Evolutionary conservation across 208 protist species (phyloP).

Genomic region (Wallacemonas sp.): DNA sequence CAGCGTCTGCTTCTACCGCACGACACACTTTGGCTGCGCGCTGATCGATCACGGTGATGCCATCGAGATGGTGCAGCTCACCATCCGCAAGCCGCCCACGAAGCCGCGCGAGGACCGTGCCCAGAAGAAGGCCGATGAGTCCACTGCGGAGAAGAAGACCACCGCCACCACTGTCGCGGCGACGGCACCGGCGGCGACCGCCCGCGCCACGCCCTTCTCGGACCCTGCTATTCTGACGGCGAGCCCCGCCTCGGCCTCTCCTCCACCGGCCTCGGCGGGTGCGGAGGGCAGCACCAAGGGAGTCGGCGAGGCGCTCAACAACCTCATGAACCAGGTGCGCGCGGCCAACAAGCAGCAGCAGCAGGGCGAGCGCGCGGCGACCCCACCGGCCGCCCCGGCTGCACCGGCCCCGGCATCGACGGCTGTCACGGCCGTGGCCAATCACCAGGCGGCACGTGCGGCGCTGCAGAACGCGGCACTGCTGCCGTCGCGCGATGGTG

Average conservation of each 20-base stretch:
- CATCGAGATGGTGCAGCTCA: slow-evolving; percentile 51
- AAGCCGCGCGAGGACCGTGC: not conserved
- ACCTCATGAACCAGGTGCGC: slow-evolving; percentile 16
- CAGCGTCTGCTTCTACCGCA: slow-evolving; percentile 75
- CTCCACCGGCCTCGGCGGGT: not conserved
- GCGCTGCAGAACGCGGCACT: slow-evolving; percentile 72
- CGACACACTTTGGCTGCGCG: slow-evolving; percentile 37
- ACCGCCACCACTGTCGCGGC: not conserved
- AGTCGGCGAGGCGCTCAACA: not conserved
- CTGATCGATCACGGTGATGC: slow-evolving; percentile 37
- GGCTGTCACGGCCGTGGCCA: slow-evolving; percentile 17
- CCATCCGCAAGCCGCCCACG: slow-evolving; percentile 5
- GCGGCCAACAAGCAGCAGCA: slow-evolving; percentile 22
- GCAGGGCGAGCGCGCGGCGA: not conserved
- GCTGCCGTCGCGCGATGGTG: slow-evolving; percentile 68
- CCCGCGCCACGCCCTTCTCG: not conserved
- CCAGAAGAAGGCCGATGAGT: slow-evolving; percentile 20
- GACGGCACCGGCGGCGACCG: slow-evolving; percentile 8
- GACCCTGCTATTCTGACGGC: slow-evolving; percentile 15
- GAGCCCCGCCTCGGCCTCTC: slow-evolving; percentile 12
- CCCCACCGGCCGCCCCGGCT: not conserved
- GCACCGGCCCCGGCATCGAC: slow-evolving; percentile 1
- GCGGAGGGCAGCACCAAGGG: not conserved
- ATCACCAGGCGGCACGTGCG: slow-evolving; percentile 34
- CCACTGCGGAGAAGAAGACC: slow-evolving; percentile 10